Conservation (phyloP, 345 rosid species). For the Passiflora organensis region DNA sequence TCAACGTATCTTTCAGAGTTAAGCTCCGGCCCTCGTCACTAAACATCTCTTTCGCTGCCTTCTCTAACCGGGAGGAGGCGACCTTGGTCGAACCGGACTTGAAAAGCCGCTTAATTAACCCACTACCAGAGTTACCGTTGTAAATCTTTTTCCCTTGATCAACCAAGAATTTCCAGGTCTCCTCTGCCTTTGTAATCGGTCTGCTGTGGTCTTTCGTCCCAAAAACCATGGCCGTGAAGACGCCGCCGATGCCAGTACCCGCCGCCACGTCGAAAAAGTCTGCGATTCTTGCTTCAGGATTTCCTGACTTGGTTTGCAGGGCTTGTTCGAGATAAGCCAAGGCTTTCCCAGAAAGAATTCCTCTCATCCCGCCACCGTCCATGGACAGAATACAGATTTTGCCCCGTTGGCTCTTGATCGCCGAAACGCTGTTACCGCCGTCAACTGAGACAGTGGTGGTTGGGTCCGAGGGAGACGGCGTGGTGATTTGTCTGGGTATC, state of each 20-base stretch:
- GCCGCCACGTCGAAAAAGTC: constrained; percentile 93
- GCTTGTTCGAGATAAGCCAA: constrained; percentile 77
- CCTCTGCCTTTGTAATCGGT: constrained; percentile 75
- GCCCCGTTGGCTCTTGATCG: constrained; percentile 85
- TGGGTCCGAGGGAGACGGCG: constrained; percentile 19
- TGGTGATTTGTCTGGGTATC: constrained; percentile 53
- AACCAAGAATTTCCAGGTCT: constrained; percentile 83
- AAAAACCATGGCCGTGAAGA: constrained; percentile 89
- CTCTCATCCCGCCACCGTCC: constrained; percentile 90
- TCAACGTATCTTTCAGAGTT: constrained; percentile 80
- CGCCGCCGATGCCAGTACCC: constrained; percentile 85
- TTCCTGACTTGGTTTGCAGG: constrained; percentile 68
- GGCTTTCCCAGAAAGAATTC: constrained; percentile 84
- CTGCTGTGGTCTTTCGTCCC: constrained; percentile 62
- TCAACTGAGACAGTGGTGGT: constrained; percentile 1
- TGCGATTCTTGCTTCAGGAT: constrained; percentile 84
- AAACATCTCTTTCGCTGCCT: constrained; percentile 62
- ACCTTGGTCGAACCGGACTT: constrained; percentile 39
- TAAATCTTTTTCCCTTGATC: constrained; percentile 60
- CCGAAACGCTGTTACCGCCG: constrained; percentile 17
- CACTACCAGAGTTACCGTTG: constrained; percentile 20
- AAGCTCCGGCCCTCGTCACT: constrained; percentile 39
- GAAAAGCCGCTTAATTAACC: constrained; percentile 46
- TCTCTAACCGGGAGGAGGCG: constrained; percentile 49
- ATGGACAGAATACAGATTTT: constrained; percentile 80